A percentile compares a stretch with the other conserved stretches of the same genome.
Evolutionary conservation across 768 basidiomycete genomes (phyloP).

Genomic region (Mycena albidolilacea): DNA sequence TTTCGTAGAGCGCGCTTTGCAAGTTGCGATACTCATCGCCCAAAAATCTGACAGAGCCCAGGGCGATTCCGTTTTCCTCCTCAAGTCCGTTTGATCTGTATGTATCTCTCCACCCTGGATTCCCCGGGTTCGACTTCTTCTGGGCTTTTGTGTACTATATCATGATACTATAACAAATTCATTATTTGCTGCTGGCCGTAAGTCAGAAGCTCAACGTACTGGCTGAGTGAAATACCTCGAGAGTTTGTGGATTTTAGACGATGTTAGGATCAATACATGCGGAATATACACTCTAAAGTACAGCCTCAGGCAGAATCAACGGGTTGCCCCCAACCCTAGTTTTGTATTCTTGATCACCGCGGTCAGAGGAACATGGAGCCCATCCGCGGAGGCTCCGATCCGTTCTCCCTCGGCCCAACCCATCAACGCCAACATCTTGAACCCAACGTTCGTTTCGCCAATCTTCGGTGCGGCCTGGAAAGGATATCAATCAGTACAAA

Average conservation of each 20-base stretch:
- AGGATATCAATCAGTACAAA: slow-evolving; percentile 8
- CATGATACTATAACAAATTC: too few relatives aligned
- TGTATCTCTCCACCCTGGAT: neutral
- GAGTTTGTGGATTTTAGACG: too few relatives aligned
- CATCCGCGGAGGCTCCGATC: slow-evolving; percentile 74
- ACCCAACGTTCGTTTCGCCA: slow-evolving; percentile 85
- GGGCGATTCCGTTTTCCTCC: slow-evolving; percentile 61
- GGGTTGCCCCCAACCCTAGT: slow-evolving; percentile 82
- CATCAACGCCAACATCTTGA: slow-evolving; percentile 90
- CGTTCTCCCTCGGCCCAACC: slow-evolving; percentile 90
- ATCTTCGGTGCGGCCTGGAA: slow-evolving; percentile 85
- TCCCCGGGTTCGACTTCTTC: too few relatives aligned
- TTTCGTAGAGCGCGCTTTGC: slow-evolving; percentile 64
- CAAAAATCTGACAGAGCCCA: slow-evolving; percentile 66
- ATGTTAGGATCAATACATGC: too few relatives aligned
- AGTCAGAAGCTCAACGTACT: too few relatives aligned
- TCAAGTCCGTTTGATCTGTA: slow-evolving; percentile 29
- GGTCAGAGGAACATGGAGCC: slow-evolving; percentile 82
- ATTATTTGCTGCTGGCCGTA: too few relatives aligned
- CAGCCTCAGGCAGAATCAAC: slow-evolving; percentile 25
- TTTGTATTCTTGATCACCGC: slow-evolving; percentile 92
- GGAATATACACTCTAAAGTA: too few relatives aligned
- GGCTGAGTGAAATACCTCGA: too few relatives aligned
- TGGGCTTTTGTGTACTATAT: too few relatives aligned
- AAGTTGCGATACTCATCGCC: slow-evolving; percentile 63